Evolutionary conservation across 2,329 filamentous ascomycete genomes (phyloP), one percentile per base, ranked within the genome.

Genomic region (Clonostachys rhizophaga): DNA sequence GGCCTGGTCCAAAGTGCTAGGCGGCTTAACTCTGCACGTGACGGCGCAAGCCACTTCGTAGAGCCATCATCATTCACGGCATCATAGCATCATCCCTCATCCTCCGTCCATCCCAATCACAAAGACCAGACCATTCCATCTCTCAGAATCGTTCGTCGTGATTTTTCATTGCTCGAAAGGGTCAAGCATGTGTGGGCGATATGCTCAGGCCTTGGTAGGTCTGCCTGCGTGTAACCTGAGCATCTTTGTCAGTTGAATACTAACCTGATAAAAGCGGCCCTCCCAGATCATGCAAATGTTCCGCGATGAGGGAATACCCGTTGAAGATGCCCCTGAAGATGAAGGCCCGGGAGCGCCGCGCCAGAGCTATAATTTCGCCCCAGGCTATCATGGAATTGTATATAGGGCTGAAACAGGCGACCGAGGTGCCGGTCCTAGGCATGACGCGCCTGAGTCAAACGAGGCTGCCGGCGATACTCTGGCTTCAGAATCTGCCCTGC

Each of bases 331-430:
- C 1, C 88, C 89, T 0, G 78, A 79, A 5, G 89, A 95, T 55
- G 81, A 89, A 16, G 79, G 64, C 47, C 76, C 86, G 14, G 62
- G 58, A 3, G 68, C 72, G 2, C 80, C 81, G 2, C 80, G 87
- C 36, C 87, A 89, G 60, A 90, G 81, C 35, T 96, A 95, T 70
- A 97, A 97, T 64, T 95, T 99, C 61, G 90, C 92, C 0, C 94
- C 94, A 0, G 88, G 91, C 0, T 88, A 90, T 51, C 78, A 87
- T 58, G 92, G 94, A 34, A 74, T 94, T 20, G 88, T 97, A 24
- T 96, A 95, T 62, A 83, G 91, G 49, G 89, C 89, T 34, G 82
- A 90, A 45, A 77, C 79, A 6, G 76, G 83, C 12, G 82, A 86
- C 49, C 70, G 71, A 52, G 81, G 81, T n/a, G 74, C 76, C 13